Percentiles rank a stretch among this genome's conserved stretches.
phyloP scores from a whole-genome alignment of 2,329 filamentous ascomycete species.

The Pseudocercospora vitis region DNA sequence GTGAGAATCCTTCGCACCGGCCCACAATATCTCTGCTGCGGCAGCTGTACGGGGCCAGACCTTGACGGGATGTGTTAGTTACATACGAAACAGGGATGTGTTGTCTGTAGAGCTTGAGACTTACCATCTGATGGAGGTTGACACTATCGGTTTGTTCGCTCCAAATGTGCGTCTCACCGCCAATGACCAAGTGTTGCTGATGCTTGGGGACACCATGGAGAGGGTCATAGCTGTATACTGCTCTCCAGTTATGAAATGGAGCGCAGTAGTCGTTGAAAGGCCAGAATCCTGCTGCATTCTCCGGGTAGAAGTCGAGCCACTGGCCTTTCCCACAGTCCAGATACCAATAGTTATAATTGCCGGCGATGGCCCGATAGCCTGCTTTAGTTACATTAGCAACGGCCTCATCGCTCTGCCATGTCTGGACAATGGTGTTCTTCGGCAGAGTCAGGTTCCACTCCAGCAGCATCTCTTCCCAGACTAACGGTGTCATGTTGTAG shows the following conservation, averaged over 20 bases:
- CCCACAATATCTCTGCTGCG: conserved; percentile 79
- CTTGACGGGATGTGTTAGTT: conserved; percentile 10
- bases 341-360: conserved; percentile 72
- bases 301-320: conserved; percentile 70
- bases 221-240: conserved; percentile 80
- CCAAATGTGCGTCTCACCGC: conserved; percentile 82
- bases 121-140: conserved; percentile 67
- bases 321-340: conserved; percentile 80
- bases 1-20: conserved; percentile 61
- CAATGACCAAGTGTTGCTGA: conserved; percentile 67
- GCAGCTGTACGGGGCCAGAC: conserved; percentile 76
- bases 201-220: conserved; percentile 61
- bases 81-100: background rate
- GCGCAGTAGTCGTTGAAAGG: conserved; percentile 80
- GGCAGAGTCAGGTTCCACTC: conserved; percentile 75
- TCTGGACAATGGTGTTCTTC: conserved; percentile 71
- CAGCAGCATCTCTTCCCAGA: conserved; percentile 85
- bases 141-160: conserved; percentile 72
- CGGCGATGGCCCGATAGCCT: conserved; percentile 71
- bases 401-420: conserved; percentile 68
- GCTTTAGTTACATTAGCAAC: conserved; percentile 60
- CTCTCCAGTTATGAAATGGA: conserved; percentile 77
- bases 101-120: too few relatives aligned
- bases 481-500: conserved; percentile 66
- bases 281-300: conserved; percentile 54